Conservation (phyloP, 2,329 filamentous ascomycete species). For the Herpotrichia juniperi region DNA sequence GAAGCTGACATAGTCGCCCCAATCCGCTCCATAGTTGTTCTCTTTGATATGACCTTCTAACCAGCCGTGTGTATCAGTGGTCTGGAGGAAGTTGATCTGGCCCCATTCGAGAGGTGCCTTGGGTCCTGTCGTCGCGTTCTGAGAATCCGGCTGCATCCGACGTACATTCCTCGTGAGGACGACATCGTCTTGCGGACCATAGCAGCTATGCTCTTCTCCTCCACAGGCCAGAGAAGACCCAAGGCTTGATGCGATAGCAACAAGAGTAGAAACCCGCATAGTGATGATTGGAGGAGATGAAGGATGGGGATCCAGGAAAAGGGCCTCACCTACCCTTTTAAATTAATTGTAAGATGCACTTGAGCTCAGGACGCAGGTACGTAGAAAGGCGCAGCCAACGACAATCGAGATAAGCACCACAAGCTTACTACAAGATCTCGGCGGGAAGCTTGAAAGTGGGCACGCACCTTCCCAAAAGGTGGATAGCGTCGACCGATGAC, state of each 20-base stretch:
- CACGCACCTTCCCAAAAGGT: neutral
- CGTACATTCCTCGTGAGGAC: conserved; percentile 49
- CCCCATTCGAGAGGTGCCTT: conserved; percentile 62
- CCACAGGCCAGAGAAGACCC: conserved; percentile 32
- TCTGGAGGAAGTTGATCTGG: conserved; percentile 70
- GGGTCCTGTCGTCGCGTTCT: conserved; percentile 45
- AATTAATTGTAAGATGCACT: neutral
- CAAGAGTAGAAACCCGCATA: conserved; percentile 13
- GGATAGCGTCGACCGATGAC: neutral
- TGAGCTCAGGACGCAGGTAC: neutral
- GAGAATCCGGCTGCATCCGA: conserved; percentile 54
- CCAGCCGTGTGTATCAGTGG: conserved; percentile 68
- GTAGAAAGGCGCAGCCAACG: neutral
- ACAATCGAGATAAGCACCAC: conserved; percentile 9
- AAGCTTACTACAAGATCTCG: neutral
- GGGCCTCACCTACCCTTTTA: neutral
- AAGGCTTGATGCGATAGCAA: conserved; percentile 4
- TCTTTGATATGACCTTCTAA: conserved; percentile 67
- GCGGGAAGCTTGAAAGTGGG: neutral
- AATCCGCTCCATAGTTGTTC: conserved; percentile 68
- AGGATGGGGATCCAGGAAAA: neutral
- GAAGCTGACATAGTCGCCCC: conserved; percentile 70
- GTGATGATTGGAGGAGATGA: neutral
- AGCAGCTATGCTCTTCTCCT: conserved; percentile 39
- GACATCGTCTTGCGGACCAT: conserved; percentile 48